Evolutionary conservation across 1,284 basidiomycete genomes (phyloP).

Genomic region (Mrakiaceae sp.): DNA sequence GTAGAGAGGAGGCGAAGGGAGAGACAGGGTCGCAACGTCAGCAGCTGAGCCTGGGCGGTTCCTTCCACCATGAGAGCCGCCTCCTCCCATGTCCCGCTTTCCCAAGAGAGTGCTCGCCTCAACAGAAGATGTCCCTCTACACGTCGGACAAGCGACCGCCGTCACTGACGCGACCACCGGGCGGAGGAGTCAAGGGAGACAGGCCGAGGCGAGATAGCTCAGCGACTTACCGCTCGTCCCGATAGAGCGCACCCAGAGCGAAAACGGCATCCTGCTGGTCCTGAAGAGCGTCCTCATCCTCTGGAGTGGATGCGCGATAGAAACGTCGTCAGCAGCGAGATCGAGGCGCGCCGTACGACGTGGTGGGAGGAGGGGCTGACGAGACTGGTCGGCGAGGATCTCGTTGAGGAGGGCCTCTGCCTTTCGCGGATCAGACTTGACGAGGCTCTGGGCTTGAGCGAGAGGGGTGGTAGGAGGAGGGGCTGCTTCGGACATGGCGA

Average conservation of each 20-base stretch:
- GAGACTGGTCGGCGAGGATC: constrained; percentile 26
- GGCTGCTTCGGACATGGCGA: neutral
- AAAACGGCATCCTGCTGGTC: constrained; percentile 80
- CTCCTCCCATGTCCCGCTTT: no score
- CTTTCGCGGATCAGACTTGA: constrained; percentile 27
- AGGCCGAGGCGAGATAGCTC: neutral
- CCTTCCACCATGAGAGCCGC: no score
- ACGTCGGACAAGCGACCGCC: no score
- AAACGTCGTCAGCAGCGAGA: no score
- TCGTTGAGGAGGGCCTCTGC: constrained; percentile 29
- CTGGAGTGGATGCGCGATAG: constrained; percentile 18
- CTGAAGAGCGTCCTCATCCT: constrained; percentile 49
- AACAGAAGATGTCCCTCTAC: no score
- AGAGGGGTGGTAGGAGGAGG: constrained; percentile 28
- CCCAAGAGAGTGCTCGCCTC: no score
- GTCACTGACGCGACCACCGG: neutral
- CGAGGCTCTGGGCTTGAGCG: constrained; percentile 36
- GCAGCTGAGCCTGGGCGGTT: no score
- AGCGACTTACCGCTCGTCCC: constrained; percentile 61
- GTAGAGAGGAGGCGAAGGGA: constrained; percentile 1
- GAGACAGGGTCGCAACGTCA: no score
- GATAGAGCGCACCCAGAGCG: constrained; percentile 76
- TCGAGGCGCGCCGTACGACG: no score
- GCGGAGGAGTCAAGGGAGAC: neutral
- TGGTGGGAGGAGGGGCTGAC: no score